A percentile compares a stretch with the other conserved stretches of the same genome.
Conservation (phyloP, 2,329 filamentous ascomycete genomes). For the Thelonectria olida region DNA sequence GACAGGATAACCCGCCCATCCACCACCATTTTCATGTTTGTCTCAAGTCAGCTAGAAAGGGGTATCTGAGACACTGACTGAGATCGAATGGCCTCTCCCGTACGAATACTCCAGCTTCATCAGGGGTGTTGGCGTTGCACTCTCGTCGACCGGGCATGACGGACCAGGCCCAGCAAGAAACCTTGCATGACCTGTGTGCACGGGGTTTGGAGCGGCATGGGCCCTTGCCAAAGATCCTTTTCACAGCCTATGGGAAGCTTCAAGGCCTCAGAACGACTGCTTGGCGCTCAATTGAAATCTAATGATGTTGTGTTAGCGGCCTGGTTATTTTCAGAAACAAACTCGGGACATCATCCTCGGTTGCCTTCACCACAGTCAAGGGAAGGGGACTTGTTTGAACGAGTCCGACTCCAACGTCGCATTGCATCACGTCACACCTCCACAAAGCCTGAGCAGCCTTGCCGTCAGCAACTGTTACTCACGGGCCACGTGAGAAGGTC, state of each 20-base stretch:
- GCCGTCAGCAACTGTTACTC: slow-evolving; percentile 34
- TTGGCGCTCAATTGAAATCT: not conserved
- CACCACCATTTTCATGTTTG: slow-evolving; percentile 1
- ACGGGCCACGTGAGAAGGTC: slow-evolving; percentile 34
- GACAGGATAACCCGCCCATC: slow-evolving; percentile 4
- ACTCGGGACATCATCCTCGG: slow-evolving; percentile 11
- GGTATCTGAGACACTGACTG: slow-evolving; percentile 34
- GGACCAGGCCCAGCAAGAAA: slow-evolving; percentile 28
- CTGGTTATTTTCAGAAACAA: slow-evolving; percentile 19
- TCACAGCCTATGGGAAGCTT: slow-evolving; percentile 1
- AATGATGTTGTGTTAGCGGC: not conserved
- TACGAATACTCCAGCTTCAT: slow-evolving; percentile 9
- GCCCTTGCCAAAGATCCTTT: slow-evolving; percentile 9
- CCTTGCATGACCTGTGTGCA: slow-evolving; percentile 1
- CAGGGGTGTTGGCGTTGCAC: slow-evolving; percentile 19
- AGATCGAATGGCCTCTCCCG: slow-evolving; percentile 22
- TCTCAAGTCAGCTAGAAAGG: slow-evolving; percentile 13
- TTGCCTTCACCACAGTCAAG: slow-evolving; percentile 13
- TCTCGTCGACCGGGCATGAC: slow-evolving; percentile 31
- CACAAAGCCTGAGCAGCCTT: slow-evolving; percentile 24
- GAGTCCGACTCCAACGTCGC: slow-evolving; percentile 14
- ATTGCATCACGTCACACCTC: slow-evolving; percentile 13
- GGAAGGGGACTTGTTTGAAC: slow-evolving; percentile 10
- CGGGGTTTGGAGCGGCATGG: not conserved
- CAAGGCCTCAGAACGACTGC: not conserved